A percentile compares a stretch with the other conserved stretches of the same genome.
Conservation (phyloP, 148 eudicot species). For the Drosera capensis region DNA sequence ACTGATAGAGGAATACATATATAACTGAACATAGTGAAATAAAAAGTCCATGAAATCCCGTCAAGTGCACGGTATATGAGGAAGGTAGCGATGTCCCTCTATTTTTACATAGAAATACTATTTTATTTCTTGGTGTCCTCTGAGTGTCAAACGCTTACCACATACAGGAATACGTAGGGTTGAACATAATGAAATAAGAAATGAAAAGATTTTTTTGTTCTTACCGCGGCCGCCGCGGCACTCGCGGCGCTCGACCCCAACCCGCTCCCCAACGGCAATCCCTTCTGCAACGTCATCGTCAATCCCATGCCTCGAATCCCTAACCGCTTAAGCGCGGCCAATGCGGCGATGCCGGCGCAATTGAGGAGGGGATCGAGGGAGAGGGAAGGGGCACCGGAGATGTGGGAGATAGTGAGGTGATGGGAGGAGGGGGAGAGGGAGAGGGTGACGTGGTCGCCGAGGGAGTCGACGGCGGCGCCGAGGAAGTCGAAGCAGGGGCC, state of each 20-base stretch:
- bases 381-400: constrained; percentile 32
- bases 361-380: constrained; percentile 40
- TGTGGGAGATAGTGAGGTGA: constrained; percentile 40
- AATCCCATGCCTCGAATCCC: constrained; percentile 46
- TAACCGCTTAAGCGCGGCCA: constrained; percentile 59
- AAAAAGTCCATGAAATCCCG: no score
- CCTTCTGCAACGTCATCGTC: constrained; percentile 46
- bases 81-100: no score
- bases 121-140: no score
- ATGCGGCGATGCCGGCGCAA: constrained; percentile 79
- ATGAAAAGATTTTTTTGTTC: no score
- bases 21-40: no score
- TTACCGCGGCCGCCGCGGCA: constrained; percentile 86
- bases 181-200: no score
- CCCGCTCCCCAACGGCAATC: constrained; percentile 73
- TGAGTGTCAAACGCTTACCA: no score
- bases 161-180: no score
- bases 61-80: no score
- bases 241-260: constrained; percentile 82
- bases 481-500: constrained; percentile 84
- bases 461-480: constrained; percentile 69
- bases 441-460: constrained; percentile 59
- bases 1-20: no score
- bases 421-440: constrained; percentile 25
- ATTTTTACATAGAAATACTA: no score